Base-by-base conservation (phyloP, 2,329 filamentous ascomycete species). In the Kalmusia sp. region DNA sequence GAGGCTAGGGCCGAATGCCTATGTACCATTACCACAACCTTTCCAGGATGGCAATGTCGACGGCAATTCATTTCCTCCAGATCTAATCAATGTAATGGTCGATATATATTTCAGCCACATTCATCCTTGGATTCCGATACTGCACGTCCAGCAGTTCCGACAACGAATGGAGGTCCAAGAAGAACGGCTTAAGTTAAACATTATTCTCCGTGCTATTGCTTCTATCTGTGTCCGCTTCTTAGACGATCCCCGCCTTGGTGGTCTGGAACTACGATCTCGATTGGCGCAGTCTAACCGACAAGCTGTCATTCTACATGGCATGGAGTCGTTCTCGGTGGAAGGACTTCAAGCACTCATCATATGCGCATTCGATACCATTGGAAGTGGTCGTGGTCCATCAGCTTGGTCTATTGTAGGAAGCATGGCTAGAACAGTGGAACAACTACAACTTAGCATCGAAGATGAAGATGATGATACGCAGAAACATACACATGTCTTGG, bases 291-390 rank as follows among this genome's bases (percentile, higher is more conserved):
- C 57, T 28, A 50, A 57, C 38, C 51, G 58, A 30, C 51, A 66
- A 14, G 52, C 45, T 3, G 65, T 74, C 2, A 70, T 75, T 3
- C 45, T 72, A 12, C 58, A 67, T 21, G 68, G 66, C 31, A 74
- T 71, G 57, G 70, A 74, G 41, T 62, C 58, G 1, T 70, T 72
- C 41, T 74, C 69, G 0, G 68, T 73, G 0, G 66, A 73, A 34
- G 72, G 68, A 38, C 54, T 75, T 1, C 70, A 75, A 54, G 72
- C 72, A n/a, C 49, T 73, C 3, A 61, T 73, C 2, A 73, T 75
- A n/a, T 57, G 64, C 50, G 69, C 70, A 1, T 75, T 73, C 46
- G 67, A 73, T 44, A 70, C 61, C 15, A 73, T 74, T 43, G 69
- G 65, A 17, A 67, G 68, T 24, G 72, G 72, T 19, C 61, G 68